These are phyloP conservation scores for Solanum boliviense DNA, from an alignment of 257 asterid genomes.

Conservation along the genomic window DNA sequence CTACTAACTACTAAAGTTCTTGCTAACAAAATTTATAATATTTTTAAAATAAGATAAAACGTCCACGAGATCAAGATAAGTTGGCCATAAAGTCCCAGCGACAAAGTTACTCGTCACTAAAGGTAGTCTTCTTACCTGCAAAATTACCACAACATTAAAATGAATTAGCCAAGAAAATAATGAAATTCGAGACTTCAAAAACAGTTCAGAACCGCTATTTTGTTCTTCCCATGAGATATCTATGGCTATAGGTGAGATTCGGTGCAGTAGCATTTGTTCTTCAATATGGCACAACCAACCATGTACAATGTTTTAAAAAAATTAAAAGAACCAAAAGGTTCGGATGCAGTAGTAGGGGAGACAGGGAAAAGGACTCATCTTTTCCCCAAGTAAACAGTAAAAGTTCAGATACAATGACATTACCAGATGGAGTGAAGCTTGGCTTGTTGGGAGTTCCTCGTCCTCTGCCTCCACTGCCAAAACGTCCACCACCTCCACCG, in stretches of 20 bases:
- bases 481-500: constrained; percentile 17
- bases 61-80: background rate
- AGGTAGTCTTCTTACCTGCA: constrained; percentile 36
- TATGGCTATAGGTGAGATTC: background rate
- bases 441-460: constrained; percentile 35
- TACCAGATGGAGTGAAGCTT: constrained; percentile 30
- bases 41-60: background rate
- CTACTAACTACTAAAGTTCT: background rate
- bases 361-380: background rate
- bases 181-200: background rate
- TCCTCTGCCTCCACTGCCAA: constrained; percentile 28
- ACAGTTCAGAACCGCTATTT: background rate
- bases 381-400: background rate
- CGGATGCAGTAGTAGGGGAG: too few relatives aligned
- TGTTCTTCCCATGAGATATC: background rate
- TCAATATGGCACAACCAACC: background rate
- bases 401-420: constrained; percentile 11
- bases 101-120: constrained; percentile 8
- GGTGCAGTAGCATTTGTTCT: background rate
- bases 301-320: background rate
- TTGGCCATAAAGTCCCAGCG: background rate
- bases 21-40: background rate
- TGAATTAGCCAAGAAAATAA: background rate
- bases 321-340: background rate
- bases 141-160: background rate